Conservation (phyloP, 2,329 filamentous ascomycete genomes). For the Fusarium buxicola region DNA sequence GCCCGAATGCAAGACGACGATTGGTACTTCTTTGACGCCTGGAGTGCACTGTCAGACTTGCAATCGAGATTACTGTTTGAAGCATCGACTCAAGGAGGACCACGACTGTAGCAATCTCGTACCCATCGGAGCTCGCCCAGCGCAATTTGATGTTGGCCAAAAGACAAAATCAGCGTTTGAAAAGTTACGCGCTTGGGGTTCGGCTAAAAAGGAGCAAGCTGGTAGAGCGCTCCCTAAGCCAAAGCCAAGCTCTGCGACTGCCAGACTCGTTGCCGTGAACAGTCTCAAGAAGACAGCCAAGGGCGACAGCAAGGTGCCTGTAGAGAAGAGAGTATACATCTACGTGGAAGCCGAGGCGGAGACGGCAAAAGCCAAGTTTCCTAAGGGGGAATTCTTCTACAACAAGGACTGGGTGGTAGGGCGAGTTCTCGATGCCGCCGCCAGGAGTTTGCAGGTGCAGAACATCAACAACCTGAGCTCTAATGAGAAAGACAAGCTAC, state of each 20-base stretch:
- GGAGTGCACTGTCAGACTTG: constrained; percentile 79
- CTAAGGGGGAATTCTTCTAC: constrained; percentile 84
- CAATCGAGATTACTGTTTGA: constrained; percentile 80
- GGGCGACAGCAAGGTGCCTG: constrained; percentile 83
- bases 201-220: constrained; percentile 75
- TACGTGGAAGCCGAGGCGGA: constrained; percentile 91
- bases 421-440: constrained; percentile 81
- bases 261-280: constrained; percentile 76
- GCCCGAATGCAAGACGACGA: constrained; percentile 73
- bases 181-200: constrained; percentile 83
- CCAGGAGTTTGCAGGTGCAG: constrained; percentile 79
- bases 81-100: constrained; percentile 81
- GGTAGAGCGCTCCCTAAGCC: constrained; percentile 69
- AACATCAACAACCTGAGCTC: constrained; percentile 85
- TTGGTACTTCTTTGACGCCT: constrained; percentile 75
- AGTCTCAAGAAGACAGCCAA: constrained; percentile 88
- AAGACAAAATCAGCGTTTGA: constrained; percentile 80
- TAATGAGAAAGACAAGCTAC: constrained; percentile 80
- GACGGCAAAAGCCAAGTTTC: constrained; percentile 84
- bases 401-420: constrained; percentile 91
- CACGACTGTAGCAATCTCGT: constrained; percentile 85
- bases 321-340: constrained; percentile 89
- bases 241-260: constrained; percentile 71
- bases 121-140: constrained; percentile 63
- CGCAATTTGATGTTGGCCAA: constrained; percentile 64